phyloP scores from a whole-genome alignment of 805 yeast species.

The Candida boidinii region DNA sequence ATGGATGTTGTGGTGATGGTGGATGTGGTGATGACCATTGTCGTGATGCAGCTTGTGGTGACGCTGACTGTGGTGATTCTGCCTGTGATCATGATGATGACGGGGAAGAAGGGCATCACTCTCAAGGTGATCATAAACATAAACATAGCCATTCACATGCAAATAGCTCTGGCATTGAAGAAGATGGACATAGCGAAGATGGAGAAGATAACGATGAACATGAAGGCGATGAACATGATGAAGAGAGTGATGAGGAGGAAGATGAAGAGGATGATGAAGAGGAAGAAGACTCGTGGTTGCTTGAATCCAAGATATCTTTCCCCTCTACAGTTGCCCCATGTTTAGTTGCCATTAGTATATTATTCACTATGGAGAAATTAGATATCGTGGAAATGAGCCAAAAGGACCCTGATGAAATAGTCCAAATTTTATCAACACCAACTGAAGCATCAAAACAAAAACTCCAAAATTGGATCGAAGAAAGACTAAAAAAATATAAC shows the following conservation, averaged over 20 bases:
- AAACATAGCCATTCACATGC: conserved; percentile 12
- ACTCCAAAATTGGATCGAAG: too few species aligned
- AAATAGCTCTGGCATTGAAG: too few species aligned
- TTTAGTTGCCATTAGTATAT: too few species aligned
- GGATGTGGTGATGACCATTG: conserved; percentile 2
- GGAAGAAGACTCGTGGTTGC: too few species aligned
- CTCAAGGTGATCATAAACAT: conserved; percentile 8
- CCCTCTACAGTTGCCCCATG: too few species aligned
- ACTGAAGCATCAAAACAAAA: too few species aligned
- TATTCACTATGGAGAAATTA: too few species aligned
- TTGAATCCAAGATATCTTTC: too few species aligned
- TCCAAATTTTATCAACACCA: too few species aligned
- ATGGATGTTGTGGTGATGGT: conserved; percentile 1
- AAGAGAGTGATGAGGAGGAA: conserved; percentile 4
- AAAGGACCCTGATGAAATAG: too few species aligned
- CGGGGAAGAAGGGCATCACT: conserved; percentile 11
- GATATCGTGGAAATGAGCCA: too few species aligned
- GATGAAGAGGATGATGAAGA: conserved; percentile 5
- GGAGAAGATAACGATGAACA: not conserved
- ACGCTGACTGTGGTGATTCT: conserved; percentile 5
- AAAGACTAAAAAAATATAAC: too few species aligned
- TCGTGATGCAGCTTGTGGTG: conserved; percentile 9
- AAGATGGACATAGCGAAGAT: conserved; percentile 1
- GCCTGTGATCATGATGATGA: conserved; percentile 6
- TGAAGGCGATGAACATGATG: conserved; percentile 11